These are phyloP conservation scores for Eucalyptus caleyi DNA, from an alignment of 345 rosid species.

Conservation along the genomic window DNA sequence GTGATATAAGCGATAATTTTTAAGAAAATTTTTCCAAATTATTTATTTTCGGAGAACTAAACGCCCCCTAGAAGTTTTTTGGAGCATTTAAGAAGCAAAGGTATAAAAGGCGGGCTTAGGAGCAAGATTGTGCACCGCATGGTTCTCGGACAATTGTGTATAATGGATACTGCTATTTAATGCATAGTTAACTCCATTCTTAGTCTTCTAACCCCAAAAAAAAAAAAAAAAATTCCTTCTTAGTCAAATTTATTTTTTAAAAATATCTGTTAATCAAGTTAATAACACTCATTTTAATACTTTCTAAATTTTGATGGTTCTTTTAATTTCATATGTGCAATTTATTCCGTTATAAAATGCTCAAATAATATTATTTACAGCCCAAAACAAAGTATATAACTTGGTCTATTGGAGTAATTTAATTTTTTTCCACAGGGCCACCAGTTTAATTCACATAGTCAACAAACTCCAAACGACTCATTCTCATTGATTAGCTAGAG, in stretches of 20 bases:
- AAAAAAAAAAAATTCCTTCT: too few relatives aligned
- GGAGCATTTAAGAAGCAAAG: too few relatives aligned
- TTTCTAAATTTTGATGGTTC: background rate
- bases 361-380: background rate
- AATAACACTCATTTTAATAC: background rate
- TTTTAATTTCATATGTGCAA: background rate
- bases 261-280: background rate
- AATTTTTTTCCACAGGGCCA: background rate
- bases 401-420: background rate
- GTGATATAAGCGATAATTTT: too few relatives aligned
- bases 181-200: too few relatives aligned
- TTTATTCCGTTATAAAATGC: background rate
- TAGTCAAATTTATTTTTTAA: too few relatives aligned
- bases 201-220: background rate
- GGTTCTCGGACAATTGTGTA: too few relatives aligned
- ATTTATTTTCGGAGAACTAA: accelerated
- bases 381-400: background rate
- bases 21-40: too few relatives aligned
- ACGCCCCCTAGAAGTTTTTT: too few relatives aligned
- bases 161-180: too few relatives aligned
- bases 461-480: background rate
- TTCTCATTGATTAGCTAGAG: background rate
- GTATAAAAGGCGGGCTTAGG: too few relatives aligned
- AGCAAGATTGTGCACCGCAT: too few relatives aligned
- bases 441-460: background rate